Percentiles rank a stretch among this genome's conserved stretches.
Evolutionary conservation across 164 flowering plant genomes (phyloP).

Genomic region (Nelumbo lutea): DNA sequence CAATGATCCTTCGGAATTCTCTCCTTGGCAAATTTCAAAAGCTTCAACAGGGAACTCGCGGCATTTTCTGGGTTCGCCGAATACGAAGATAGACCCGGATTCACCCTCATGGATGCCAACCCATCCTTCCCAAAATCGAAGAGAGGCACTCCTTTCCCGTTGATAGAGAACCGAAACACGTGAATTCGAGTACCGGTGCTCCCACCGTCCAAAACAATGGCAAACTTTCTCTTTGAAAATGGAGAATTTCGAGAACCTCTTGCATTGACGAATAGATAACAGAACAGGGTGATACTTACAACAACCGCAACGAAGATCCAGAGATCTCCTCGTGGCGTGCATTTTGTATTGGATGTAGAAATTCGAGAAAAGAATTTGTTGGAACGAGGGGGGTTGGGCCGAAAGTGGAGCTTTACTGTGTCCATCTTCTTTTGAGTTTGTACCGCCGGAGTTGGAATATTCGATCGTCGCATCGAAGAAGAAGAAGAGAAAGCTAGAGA

Average conservation of each 20-base stretch:
- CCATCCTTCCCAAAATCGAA: constrained; percentile 46
- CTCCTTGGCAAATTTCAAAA: constrained; percentile 65
- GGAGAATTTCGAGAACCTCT: constrained; percentile 4
- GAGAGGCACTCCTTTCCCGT: constrained; percentile 17
- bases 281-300: constrained; percentile 18
- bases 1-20: constrained; percentile 52
- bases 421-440: constrained; percentile 36
- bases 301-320: constrained; percentile 14
- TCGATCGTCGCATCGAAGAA: constrained; percentile 68
- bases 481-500: neutral
- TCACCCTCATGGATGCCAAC: constrained; percentile 55
- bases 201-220: constrained; percentile 83
- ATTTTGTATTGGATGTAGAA: constrained; percentile 16
- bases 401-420: constrained; percentile 45
- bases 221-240: constrained; percentile 21
- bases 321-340: constrained; percentile 10
- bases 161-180: constrained; percentile 45
- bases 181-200: constrained; percentile 92
- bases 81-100: constrained; percentile 76
- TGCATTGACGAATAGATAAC: constrained; percentile 18
- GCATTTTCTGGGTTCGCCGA: constrained; percentile 51
- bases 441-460: constrained; percentile 27
- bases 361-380: constrained; percentile 18
- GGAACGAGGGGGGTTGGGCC: constrained; percentile 31
- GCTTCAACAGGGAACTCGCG: constrained; percentile 49